Percentiles rank a stretch among this genome's conserved stretches.
Evolutionary conservation across 805 yeast species (phyloP).

Genomic region (Starmerella bombi): DNA sequence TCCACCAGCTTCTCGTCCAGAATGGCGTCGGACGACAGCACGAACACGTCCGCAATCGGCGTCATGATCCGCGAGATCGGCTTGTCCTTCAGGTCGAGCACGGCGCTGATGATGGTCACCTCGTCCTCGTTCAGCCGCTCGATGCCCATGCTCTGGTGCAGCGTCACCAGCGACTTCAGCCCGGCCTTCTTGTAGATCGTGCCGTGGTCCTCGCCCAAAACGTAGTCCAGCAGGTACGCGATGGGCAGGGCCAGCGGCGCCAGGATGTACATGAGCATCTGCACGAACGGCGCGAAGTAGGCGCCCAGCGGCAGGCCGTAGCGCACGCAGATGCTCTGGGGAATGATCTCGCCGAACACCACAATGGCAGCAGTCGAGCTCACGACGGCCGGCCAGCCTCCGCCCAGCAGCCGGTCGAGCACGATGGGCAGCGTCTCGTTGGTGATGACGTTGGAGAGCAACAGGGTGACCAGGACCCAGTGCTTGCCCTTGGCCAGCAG

Average conservation of each 20-base stretch:
- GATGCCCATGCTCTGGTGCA: conserved; percentile 90
- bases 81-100: conserved; percentile 84
- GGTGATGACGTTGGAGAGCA: conserved; percentile 77
- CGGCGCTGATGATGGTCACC: conserved; percentile 90
- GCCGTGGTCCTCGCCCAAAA: conserved; percentile 92
- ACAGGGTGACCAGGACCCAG: conserved; percentile 85
- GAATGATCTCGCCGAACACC: conserved; percentile 90
- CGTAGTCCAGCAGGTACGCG: conserved; percentile 63
- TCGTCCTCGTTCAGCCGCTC: conserved; percentile 89
- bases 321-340: conserved; percentile 84
- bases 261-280: conserved; percentile 70
- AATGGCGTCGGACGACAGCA: conserved; percentile 70
- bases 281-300: conserved; percentile 76
- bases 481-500: conserved; percentile 78
- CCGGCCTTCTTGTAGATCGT: conserved; percentile 88
- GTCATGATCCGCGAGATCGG: conserved; percentile 83
- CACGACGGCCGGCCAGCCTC: conserved; percentile 95
- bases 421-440: conserved; percentile 92
- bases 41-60: conserved; percentile 78
- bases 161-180: conserved; percentile 78
- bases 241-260: conserved; percentile 89
- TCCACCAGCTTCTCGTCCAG: conserved; percentile 76
- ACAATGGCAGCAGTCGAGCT: conserved; percentile 88
- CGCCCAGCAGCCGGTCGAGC: conserved; percentile 82
- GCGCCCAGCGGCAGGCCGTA: conserved; percentile 90